These are phyloP conservation scores for Ceratocystis cubensis DNA, from an alignment of 2,329 filamentous ascomycete species.

Conservation along the genomic window DNA sequence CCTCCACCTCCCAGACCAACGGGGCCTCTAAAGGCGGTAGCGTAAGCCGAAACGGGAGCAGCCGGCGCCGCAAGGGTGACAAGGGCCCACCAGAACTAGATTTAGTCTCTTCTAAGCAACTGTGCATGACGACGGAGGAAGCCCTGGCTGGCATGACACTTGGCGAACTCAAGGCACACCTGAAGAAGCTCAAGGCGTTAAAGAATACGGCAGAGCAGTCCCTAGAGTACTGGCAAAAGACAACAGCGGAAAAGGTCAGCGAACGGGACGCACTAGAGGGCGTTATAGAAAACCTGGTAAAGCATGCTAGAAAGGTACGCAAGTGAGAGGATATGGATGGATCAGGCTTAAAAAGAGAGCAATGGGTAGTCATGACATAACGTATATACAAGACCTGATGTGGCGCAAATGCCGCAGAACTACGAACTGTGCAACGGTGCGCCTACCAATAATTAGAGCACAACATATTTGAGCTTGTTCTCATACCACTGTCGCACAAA, in stretches of 20 bases:
- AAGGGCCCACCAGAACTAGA: conserved; percentile 65
- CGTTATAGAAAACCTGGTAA: conserved; percentile 92
- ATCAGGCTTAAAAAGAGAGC: neutral
- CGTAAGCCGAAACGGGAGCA: conserved; percentile 19
- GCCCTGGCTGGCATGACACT: conserved; percentile 70
- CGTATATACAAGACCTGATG: neutral
- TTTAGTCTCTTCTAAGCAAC: conserved; percentile 60
- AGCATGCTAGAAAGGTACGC: conserved; percentile 73
- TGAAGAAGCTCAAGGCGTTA: conserved; percentile 55
- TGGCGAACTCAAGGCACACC: conserved; percentile 59
- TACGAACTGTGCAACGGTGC: neutral
- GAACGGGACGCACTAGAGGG: conserved; percentile 92
- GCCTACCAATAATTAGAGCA: too few relatives aligned
- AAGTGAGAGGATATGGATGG: conserved; percentile 39
- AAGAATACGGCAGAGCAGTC: conserved; percentile 62
- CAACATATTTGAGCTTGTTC: too few relatives aligned
- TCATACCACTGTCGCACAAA: too few relatives aligned
- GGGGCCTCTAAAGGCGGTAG: neutral
- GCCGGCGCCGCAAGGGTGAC: conserved; percentile 43
- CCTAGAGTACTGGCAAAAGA: conserved; percentile 77
- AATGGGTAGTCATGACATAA: neutral
- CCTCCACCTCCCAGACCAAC: neutral
- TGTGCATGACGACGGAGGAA: conserved; percentile 75
- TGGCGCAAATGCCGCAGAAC: neutral
- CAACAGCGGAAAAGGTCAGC: conserved; percentile 72